Evolutionary conservation across 495 filamentous ascomycete species (phyloP), one percentile per base, ranked within the genome.

Genomic region (Bathelium albidoporum): DNA sequence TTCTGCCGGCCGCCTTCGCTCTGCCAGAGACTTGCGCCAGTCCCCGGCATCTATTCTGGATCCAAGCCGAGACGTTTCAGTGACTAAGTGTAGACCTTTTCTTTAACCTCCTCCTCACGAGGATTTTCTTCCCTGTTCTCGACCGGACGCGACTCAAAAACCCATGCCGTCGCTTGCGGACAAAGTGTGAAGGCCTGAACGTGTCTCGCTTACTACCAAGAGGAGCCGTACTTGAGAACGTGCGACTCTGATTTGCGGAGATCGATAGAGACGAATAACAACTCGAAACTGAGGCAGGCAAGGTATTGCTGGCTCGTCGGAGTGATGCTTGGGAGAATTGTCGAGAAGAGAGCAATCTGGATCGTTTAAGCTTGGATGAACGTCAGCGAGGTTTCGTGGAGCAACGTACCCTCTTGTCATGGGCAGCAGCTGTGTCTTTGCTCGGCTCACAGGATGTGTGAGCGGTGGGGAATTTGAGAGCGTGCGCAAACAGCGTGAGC

Each of bases 141-240:
- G 79, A 80, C 70, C 76, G 75, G 63, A 85, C 66, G 64, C 87
- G 70, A 16, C 82, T 75, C 72, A 89, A 74, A 74, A 88, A 89
- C 0, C 87, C 87, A 73, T 84, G 82, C 64, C 87, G 77, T 64
- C 87, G 77, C 77, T 89, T 90, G 72, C 88, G 80, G 49, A 90
- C 86, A 59, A 81, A 73, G 65, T 89, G 86, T 59, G 81, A 85
- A 2, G 86, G 87, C 58, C 82, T 80, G 68, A 80, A 89, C 3
- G 87, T 89, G 63, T 81, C 69, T 62, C 87, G 77, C 44, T 81
- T 81, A 7, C 78, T 83, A 65, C 76, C 76, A 29, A 55, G 24
- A 29, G 20, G 12, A 9, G 49, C 24, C 81, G 77, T 11, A 84
- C 72, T 69, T 85, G 83, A 39, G 75, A 69, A 22, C 67, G 60